Percentiles rank a stretch among this genome's conserved stretches.
Evolutionary conservation across 352 stramenopile genomes (phyloP).

Genomic region (Globisporangium carolinianum): DNA sequence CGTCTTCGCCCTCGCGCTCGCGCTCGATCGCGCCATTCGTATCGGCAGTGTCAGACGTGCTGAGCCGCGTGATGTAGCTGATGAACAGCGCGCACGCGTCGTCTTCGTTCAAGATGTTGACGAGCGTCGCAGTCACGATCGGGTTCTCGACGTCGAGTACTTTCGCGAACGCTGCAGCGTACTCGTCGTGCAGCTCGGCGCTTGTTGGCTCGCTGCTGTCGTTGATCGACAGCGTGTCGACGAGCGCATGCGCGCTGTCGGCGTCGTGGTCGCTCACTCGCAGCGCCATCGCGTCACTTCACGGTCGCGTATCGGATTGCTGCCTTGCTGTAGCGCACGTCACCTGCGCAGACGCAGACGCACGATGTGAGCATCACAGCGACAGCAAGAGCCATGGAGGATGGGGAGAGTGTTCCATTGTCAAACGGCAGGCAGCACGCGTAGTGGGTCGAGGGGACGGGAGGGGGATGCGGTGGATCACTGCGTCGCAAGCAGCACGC

Average conservation of each 20-base stretch:
- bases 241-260: neutral
- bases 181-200: slow-evolving; percentile 12
- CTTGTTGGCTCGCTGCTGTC: neutral
- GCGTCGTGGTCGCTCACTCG: slow-evolving; percentile 7
- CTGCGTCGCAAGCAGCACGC: too few species aligned
- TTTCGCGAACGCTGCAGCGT: slow-evolving; percentile 31
- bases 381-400: too few species aligned
- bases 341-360: too few species aligned
- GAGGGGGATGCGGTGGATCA: too few species aligned
- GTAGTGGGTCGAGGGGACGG: too few species aligned
- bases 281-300: slow-evolving; percentile 2
- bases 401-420: too few species aligned
- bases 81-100: slow-evolving; percentile 58
- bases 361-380: too few species aligned
- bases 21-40: slow-evolving; percentile 2
- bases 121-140: slow-evolving; percentile 41
- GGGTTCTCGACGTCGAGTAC: slow-evolving; percentile 49
- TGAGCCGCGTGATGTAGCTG: slow-evolving; percentile 55
- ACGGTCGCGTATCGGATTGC: too few species aligned
- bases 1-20: slow-evolving; percentile 24
- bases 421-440: too few species aligned
- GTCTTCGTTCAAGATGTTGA: slow-evolving; percentile 49
- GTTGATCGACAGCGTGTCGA: neutral
- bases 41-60: neutral
- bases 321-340: too few species aligned